Base-by-base conservation (phyloP, 306 rosid genomes). In the Ammopiptanthus mongolicus region DNA sequence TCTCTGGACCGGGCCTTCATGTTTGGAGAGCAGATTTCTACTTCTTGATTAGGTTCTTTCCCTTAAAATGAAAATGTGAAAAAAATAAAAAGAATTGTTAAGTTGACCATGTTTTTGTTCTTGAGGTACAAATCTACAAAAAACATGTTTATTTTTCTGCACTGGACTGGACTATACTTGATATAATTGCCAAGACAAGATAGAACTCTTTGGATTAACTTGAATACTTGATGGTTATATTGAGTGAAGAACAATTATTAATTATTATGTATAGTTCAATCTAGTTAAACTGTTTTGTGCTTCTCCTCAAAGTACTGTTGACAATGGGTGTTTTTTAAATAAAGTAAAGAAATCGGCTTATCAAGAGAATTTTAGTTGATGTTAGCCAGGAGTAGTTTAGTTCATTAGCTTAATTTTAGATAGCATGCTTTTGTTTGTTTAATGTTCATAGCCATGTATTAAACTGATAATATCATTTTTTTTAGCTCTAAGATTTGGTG, bases 381-480 rank as follows among this genome's bases (percentile, higher is more conserved):
- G 56, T 23, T 1, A 47, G 6, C 21, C 5, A 11, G 18, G 22
- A 57, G 48, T 14, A 19, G 65, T 51, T 59, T 23, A 50, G 59
- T 29, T 25, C 28, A 25, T 25, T 25, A 25, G 28, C 18, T 66
- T n/a, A n/a, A n/a, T n/a, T n/a, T n/a, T n/a, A n/a, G n/a, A n/a
- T n/a, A n/a, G n/a, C n/a, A n/a, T n/a, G n/a, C n/a, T n/a, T 74
- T 21, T 74, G 33, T 34, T 57, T 53, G 53, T 58, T 73, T 17
- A 29, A 59, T 37, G 51, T 62, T 78, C 25, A 22, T 52, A 60
- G 58, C 25, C 13, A 44, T 33, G 42, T 52, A 17, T 4, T 33
- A 6, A 1, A 0, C 28, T 33, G 0, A 21, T 48, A 17, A 11
- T 55, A 10, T 63, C 0, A 15, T 34, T 39, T 23, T 34, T 22